Percentiles rank a stretch among this genome's conserved stretches.
Conservation (phyloP, 1,284 basidiomycete species). For the Cryptococcus wingfieldii region DNA sequence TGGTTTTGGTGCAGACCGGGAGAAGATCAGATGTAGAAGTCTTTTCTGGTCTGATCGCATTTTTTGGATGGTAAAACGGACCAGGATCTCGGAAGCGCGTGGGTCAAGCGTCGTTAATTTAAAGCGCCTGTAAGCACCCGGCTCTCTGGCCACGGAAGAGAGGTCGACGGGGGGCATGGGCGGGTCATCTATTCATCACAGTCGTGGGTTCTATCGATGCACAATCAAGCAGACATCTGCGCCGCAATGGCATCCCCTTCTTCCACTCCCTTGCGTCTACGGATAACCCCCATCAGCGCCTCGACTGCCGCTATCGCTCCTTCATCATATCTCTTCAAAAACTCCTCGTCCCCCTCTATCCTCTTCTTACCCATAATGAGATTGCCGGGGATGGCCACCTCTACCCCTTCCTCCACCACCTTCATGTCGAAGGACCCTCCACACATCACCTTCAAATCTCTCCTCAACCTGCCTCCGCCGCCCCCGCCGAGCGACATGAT, state of each 20-base stretch:
- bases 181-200: too few relatives aligned
- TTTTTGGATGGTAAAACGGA: too few relatives aligned
- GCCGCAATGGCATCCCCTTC: background rate
- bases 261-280: conserved; percentile 2
- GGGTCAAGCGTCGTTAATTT: too few relatives aligned
- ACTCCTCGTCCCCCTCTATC: conserved; percentile 15
- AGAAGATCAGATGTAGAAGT: too few relatives aligned
- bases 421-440: conserved; percentile 17
- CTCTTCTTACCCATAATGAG: conserved; percentile 15
- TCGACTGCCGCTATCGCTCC: conserved; percentile 2
- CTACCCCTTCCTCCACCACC: conserved; percentile 13
- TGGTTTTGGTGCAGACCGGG: too few relatives aligned
- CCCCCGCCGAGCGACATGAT: conserved; percentile 24
- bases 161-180: too few relatives aligned
- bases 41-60: too few relatives aligned
- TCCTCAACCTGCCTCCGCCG: conserved; percentile 18
- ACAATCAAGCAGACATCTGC: background rate
- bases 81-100: too few relatives aligned
- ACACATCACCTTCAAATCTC: conserved; percentile 9
- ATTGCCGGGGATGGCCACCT: conserved; percentile 16
- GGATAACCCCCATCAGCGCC: conserved; percentile 3
- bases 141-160: too few relatives aligned
- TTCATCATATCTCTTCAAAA: conserved; percentile 11
- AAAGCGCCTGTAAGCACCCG: too few relatives aligned
- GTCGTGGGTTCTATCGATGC: too few relatives aligned